Evolutionary conservation across 1,139 yeast genomes (phyloP).

Genomic region (Pichia sp.): DNA sequence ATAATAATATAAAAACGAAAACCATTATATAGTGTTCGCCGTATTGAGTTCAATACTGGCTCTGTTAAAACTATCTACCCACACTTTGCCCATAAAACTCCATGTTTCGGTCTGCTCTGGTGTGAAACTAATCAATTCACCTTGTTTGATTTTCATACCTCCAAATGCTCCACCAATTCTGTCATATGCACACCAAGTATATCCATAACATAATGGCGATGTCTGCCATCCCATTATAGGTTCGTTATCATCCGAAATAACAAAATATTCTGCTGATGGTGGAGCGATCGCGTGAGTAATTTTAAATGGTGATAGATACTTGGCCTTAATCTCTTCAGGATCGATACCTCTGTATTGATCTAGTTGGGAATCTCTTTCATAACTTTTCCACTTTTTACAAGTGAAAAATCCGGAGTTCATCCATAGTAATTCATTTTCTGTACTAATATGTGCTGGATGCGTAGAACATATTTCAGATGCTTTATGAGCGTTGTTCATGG

Average conservation of each 20-base stretch:
- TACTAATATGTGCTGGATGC: slow-evolving; percentile 1
- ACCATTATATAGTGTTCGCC: no score
- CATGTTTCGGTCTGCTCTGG: not conserved
- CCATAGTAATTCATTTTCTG: not conserved
- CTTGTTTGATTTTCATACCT: not conserved
- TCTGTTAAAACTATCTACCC: no score
- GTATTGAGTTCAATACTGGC: no score
- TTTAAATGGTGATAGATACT: no score
- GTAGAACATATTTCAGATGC: not conserved
- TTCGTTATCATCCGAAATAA: no score
- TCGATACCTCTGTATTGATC: no score
- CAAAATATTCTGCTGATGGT: no score
- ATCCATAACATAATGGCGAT: not conserved
- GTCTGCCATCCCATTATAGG: not conserved
- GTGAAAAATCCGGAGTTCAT: not conserved
- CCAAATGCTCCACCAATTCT: not conserved
- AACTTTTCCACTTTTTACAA: not conserved
- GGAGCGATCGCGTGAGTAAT: no score
- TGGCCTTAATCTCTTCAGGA: no score
- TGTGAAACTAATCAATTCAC: not conserved
- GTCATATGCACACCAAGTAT: slow-evolving; percentile 1
- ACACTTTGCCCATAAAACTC: no score
- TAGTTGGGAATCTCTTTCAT: no score
- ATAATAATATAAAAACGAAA: no score
- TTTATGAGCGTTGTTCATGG: not conserved